A percentile compares a stretch with the other conserved stretches of the same genome.
Conservation (phyloP, 352 stramenopile species). For the Thalassiosira ordinaria region DNA sequence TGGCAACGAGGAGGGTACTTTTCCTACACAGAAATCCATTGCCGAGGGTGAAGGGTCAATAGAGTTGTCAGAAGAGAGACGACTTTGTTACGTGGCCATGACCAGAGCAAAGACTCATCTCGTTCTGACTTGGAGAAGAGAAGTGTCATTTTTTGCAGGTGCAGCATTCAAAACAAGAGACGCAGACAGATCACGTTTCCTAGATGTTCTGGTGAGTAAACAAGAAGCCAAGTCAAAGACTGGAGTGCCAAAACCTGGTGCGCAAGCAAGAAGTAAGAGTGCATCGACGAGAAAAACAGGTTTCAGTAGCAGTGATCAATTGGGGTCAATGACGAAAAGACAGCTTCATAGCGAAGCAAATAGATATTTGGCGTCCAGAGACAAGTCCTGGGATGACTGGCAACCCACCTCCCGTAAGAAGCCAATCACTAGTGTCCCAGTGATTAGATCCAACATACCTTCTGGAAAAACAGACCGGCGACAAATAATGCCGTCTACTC, state of each 20-base stretch:
- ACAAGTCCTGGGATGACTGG: conserved; percentile 43
- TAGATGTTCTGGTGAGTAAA: conserved; percentile 68
- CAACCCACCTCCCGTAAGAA: conserved; percentile 28
- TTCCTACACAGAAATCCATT: conserved; percentile 67
- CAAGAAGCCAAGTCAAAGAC: conserved; percentile 21
- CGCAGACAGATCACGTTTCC: conserved; percentile 65
- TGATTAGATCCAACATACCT: background rate
- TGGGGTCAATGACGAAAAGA: conserved; percentile 8
- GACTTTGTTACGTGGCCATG: conserved; percentile 85
- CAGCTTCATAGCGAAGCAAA: conserved; percentile 15
- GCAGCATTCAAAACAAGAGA: conserved; percentile 49
- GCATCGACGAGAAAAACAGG: conserved; percentile 2
- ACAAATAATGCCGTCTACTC: conserved; percentile 4
- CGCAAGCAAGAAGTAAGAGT: background rate
- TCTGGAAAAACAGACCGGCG: background rate
- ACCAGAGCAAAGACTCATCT: conserved; percentile 81
- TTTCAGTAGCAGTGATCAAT: background rate
- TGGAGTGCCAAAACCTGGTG: conserved; percentile 4
- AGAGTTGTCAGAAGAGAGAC: conserved; percentile 75
- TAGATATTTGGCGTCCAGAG: background rate
- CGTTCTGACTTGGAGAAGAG: conserved; percentile 78
- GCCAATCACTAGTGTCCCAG: conserved; percentile 18
- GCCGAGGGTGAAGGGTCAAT: conserved; percentile 67
- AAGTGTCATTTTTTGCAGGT: conserved; percentile 65
- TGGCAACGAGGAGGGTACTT: conserved; percentile 81